Evolutionary conservation across 2,329 filamentous ascomycete genomes (phyloP), one percentile per base, ranked within the genome.

Genomic region (Neonectria coccinea): DNA sequence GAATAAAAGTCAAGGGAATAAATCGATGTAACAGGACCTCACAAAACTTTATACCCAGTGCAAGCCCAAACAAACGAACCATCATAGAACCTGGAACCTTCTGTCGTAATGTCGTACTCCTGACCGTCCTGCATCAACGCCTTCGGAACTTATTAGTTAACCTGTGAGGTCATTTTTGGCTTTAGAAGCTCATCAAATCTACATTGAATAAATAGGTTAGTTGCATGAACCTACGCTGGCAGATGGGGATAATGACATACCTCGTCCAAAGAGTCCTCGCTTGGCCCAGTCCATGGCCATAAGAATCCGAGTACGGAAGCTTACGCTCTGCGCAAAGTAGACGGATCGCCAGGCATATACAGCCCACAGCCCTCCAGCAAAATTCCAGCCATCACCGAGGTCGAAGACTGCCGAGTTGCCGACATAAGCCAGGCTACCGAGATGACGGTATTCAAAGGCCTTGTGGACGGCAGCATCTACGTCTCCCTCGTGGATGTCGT

Each of bases 251-350:
- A 57, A 50, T 62, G 36, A 83, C 90, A 83, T 81, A 97, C 95
- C 96, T 90, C 96, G 87, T 71, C 96, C 96, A 82, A 99, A 99
- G 22, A 99, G 80, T 12, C 93, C 92, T 77, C 97, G 87, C 88
- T 98, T 99, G n/a, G 89, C 90, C 96, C 96, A 99, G 79, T 99
- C 96, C 96, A 99, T 97, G 18, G 94, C 94, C 79, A 99, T 84
- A 75, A 99, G 80, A 69, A 93, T 88, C 67, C 95, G 88, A 27
- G 96, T 99, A 71, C 96, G 85, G 64, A 98, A 86, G 79, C 94
- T 97, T 52, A 99, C 96, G 75, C 93, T 97, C 84, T 99, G 93
- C 12, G 96, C 94, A 82, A 99, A 99, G 81, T 99, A 99, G 14
- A 97, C 91, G 69, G 93, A 94, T 67, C 96, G 85, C 96, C 96